phyloP scores from a whole-genome alignment of 495 filamentous ascomycete species.

The Penicillium daleae region DNA sequence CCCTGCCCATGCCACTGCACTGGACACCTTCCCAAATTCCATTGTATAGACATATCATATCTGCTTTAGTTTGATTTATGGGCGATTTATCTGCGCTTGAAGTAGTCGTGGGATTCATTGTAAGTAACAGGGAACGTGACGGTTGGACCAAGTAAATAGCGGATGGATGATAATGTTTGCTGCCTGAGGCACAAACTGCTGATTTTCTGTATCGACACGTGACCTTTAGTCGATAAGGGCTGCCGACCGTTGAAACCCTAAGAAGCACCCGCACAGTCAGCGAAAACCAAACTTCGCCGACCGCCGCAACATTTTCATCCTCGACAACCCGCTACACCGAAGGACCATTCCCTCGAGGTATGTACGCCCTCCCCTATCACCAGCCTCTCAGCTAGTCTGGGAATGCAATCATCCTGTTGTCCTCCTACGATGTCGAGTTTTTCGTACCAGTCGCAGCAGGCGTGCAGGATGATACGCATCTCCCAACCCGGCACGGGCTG shows the following conservation, averaged over 20 bases:
- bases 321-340: constrained; percentile 34
- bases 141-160: neutral
- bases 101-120: neutral
- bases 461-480: constrained; percentile 68
- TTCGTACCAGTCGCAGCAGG: constrained; percentile 13
- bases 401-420: constrained; percentile 47
- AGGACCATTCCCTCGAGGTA: constrained; percentile 49
- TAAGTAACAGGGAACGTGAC: neutral
- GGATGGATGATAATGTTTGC: neutral
- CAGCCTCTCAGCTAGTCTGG: constrained; percentile 56
- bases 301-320: constrained; percentile 21
- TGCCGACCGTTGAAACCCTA: constrained; percentile 30
- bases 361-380: constrained; percentile 39
- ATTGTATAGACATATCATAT: constrained; percentile 36
- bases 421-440: constrained; percentile 8
- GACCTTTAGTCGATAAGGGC: constrained; percentile 36
- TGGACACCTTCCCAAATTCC: constrained; percentile 10
- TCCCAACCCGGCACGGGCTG: constrained; percentile 76
- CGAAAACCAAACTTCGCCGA: constrained; percentile 30
- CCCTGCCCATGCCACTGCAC: constrained; percentile 17
- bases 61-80: neutral
- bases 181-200: constrained; percentile 37
- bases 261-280: constrained; percentile 35
- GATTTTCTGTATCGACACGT: constrained; percentile 26
- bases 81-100: neutral